These are phyloP conservation scores for Eutrema heterophyllum DNA, from an alignment of 345 rosid species.

Conservation along the genomic window DNA sequence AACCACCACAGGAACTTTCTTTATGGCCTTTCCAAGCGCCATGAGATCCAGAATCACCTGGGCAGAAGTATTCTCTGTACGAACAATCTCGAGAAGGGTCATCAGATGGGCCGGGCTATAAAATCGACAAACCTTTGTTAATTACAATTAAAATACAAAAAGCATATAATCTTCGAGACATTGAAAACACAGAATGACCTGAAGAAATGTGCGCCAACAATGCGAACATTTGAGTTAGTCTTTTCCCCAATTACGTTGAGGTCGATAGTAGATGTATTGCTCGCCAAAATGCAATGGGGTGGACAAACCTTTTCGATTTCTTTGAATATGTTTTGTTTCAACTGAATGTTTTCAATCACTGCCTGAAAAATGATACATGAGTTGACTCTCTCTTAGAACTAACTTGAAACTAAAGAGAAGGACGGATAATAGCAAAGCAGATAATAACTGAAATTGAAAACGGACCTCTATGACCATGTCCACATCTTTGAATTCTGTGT, in stretches of 20 bases:
- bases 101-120: slow-evolving; percentile 93
- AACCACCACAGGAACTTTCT: slow-evolving; percentile 94
- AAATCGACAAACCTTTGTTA: slow-evolving; percentile 19
- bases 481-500: slow-evolving; percentile 78
- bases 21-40: slow-evolving; percentile 74
- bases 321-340: slow-evolving; percentile 86
- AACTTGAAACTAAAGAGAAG: slow-evolving; percentile 8
- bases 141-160: not conserved
- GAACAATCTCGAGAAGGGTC: slow-evolving; percentile 95
- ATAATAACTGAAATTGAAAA: not conserved
- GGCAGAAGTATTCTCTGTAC: slow-evolving; percentile 73
- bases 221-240: slow-evolving; percentile 70
- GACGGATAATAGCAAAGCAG: not conserved
- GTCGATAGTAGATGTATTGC: slow-evolving; percentile 88
- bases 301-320: slow-evolving; percentile 83
- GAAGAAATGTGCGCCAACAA: slow-evolving; percentile 96
- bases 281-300: slow-evolving; percentile 83
- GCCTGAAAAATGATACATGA: slow-evolving; percentile 54
- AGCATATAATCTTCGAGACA: not conserved
- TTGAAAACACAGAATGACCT: slow-evolving; percentile 42
- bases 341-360: slow-evolving; percentile 68
- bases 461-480: slow-evolving; percentile 94
- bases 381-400: not conserved
- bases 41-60: slow-evolving; percentile 91
- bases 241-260: slow-evolving; percentile 73